A percentile compares a stretch with the other conserved stretches of the same genome.
These are phyloP conservation scores for Cubamyces lactineus DNA, from an alignment of 768 basidiomycete genomes.

Conservation along the genomic window DNA sequence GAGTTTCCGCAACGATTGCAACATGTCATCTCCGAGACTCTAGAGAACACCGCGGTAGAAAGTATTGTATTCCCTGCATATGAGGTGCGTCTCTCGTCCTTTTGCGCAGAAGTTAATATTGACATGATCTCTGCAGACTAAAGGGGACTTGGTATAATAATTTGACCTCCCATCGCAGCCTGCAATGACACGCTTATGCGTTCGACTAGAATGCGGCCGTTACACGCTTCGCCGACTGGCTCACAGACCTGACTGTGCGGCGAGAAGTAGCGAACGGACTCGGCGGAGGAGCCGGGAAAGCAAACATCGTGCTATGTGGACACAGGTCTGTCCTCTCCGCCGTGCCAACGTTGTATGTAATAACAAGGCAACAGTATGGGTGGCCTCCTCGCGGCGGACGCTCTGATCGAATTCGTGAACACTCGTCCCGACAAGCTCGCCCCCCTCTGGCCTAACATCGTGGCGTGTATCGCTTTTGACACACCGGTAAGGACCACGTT, in stretches of 20 bases:
- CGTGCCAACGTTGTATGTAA: background rate
- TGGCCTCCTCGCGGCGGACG: constrained; percentile 85
- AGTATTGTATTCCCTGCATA: constrained; percentile 88
- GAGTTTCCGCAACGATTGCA: constrained; percentile 80
- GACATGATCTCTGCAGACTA: constrained; percentile 56
- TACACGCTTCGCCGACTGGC: constrained; percentile 88
- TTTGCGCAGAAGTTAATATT: background rate
- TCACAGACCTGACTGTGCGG: constrained; percentile 86
- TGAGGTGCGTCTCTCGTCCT: constrained; percentile 52
- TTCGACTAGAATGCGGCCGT: constrained; percentile 71
- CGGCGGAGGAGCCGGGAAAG: constrained; percentile 73
- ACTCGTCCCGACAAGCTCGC: constrained; percentile 64
- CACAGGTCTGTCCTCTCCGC: constrained; percentile 61
- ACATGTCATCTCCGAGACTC: constrained; percentile 72
- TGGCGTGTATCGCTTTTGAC: constrained; percentile 86
- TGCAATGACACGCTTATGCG: background rate
- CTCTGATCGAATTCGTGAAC: constrained; percentile 70
- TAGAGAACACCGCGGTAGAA: constrained; percentile 61
- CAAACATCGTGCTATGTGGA: constrained; percentile 85
- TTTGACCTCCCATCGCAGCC: too few species aligned
- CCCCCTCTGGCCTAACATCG: constrained; percentile 86
- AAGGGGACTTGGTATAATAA: constrained; percentile 74
- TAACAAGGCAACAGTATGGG: constrained; percentile 70
- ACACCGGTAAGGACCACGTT: constrained; percentile 63
- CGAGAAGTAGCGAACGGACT: constrained; percentile 75